Conservation (phyloP, 1,139 yeast species). For the Schizosaccharomyces versatilis region DNA sequence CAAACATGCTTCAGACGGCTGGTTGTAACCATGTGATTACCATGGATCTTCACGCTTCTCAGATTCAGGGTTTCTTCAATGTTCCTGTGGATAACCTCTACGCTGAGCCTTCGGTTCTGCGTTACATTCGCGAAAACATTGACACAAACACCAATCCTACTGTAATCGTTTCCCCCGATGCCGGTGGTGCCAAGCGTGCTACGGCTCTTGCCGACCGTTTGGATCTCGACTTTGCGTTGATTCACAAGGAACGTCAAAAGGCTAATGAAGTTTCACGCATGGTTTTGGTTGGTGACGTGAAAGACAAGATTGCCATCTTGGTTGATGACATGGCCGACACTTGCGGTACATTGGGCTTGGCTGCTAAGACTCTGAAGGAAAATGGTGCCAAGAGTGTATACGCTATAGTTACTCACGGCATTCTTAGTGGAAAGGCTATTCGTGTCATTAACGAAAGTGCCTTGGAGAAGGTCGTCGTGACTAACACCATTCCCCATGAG, state of each 20-base stretch:
- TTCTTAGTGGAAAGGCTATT: conserved; percentile 79
- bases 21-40: conserved; percentile 95
- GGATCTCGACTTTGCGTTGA: conserved; percentile 76
- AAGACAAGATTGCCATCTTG: conserved; percentile 60
- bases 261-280: conserved; percentile 73
- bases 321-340: conserved; percentile 90
- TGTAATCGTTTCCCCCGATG: conserved; percentile 88
- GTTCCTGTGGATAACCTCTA: conserved; percentile 95
- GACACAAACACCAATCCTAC: conserved; percentile 36
- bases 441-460: conserved; percentile 43
- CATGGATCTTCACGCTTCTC: conserved; percentile 94
- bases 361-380: conserved; percentile 73
- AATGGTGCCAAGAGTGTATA: conserved; percentile 77
- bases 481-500: conserved; percentile 78
- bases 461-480: conserved; percentile 67
- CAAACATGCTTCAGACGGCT: conserved; percentile 69
- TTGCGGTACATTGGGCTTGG: conserved; percentile 73
- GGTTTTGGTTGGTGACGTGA: conserved; percentile 93
- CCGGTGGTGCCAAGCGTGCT: conserved; percentile 97
- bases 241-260: conserved; percentile 79
- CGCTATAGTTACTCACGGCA: conserved; percentile 81
- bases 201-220: conserved; percentile 80
- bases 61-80: conserved; percentile 89
- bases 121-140: conserved; percentile 41
- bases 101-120: conserved; percentile 77